phyloP scores from a whole-genome alignment of 1,139 yeast genomes.

The Yueomyces sp. region DNA sequence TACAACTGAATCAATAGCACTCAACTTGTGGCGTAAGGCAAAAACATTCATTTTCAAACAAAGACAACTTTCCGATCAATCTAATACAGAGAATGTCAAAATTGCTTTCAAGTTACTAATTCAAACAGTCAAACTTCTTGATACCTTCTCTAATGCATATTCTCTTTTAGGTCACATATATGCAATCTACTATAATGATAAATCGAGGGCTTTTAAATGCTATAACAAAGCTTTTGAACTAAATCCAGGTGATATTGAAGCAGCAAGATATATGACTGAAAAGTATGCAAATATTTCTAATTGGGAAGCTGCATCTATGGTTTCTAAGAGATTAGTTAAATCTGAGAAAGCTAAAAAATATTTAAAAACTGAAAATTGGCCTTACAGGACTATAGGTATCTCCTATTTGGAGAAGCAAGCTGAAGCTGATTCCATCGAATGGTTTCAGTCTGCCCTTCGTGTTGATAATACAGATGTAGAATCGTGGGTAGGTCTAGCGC shows the following conservation, averaged over 20 bases:
- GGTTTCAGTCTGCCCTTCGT: constrained; percentile 79
- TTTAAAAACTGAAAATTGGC: constrained; percentile 52
- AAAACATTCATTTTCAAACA: constrained; percentile 33
- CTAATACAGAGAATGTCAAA: constrained; percentile 15
- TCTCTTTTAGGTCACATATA: constrained; percentile 71
- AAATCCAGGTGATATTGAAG: constrained; percentile 59
- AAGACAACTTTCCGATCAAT: constrained; percentile 13
- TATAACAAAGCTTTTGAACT: constrained; percentile 83
- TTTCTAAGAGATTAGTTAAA: constrained; percentile 52
- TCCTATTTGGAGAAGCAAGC: constrained; percentile 61
- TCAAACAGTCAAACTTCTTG: constrained; percentile 49
- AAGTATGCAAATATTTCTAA: constrained; percentile 55
- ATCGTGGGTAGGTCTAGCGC: constrained; percentile 92
- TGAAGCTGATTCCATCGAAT: constrained; percentile 70
- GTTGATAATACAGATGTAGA: constrained; percentile 52
- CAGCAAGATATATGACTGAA: constrained; percentile 63
- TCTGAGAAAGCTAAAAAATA: constrained; percentile 47
- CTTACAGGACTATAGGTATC: constrained; percentile 76
- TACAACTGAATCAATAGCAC: constrained; percentile 45
- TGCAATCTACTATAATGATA: constrained; percentile 43
- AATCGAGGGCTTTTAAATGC: constrained; percentile 67
- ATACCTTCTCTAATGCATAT: constrained; percentile 61
- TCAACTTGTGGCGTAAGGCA: constrained; percentile 62
- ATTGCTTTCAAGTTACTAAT: constrained; percentile 45
- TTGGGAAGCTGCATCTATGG: constrained; percentile 76